Conservation (phyloP, 2,329 filamentous ascomycete genomes). For the Zymoseptoria pseudotritici region DNA sequence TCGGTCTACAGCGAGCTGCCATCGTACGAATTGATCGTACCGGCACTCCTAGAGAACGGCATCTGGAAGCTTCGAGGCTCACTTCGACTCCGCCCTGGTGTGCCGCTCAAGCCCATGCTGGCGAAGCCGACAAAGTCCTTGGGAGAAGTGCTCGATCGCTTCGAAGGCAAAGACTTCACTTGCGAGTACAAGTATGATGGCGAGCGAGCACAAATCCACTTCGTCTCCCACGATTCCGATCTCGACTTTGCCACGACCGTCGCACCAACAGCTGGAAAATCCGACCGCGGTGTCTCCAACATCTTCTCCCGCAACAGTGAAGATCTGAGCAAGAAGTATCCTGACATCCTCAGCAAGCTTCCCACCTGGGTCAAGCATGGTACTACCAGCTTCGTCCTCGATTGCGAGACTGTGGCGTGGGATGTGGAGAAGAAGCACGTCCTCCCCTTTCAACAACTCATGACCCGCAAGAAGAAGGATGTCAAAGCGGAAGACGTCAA, state of each 20-base stretch:
- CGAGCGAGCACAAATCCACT: conserved; percentile 97
- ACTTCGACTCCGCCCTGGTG: conserved; percentile 86
- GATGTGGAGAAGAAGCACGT: conserved; percentile 93
- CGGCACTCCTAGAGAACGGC: conserved; percentile 77
- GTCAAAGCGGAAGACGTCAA: conserved; percentile 94
- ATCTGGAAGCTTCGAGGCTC: conserved; percentile 73
- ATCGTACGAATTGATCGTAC: conserved; percentile 90
- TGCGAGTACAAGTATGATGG: conserved; percentile 99
- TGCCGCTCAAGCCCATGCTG: conserved; percentile 96
- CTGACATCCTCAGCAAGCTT: conserved; percentile 84
- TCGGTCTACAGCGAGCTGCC: conserved; percentile 81
- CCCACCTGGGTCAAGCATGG: conserved; percentile 81
- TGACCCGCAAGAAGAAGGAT: conserved; percentile 96
- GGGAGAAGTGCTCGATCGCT: conserved; percentile 92
- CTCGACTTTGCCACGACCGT: conserved; percentile 58
- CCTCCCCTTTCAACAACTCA: conserved; percentile 91
- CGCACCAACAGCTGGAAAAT: conserved; percentile 55
- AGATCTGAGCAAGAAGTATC: conserved; percentile 94
- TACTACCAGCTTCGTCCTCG: conserved; percentile 93
- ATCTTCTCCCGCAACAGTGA: conserved; percentile 98
- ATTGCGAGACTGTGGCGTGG: conserved; percentile 97
- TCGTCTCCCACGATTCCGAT: conserved; percentile 73
- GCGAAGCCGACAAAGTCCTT: conserved; percentile 98
- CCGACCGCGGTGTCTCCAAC: conserved; percentile 67
- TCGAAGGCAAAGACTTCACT: conserved; percentile 90